Evolutionary conservation across 148 eudicot species (phyloP).

Genomic region (Spergularia marina): DNA sequence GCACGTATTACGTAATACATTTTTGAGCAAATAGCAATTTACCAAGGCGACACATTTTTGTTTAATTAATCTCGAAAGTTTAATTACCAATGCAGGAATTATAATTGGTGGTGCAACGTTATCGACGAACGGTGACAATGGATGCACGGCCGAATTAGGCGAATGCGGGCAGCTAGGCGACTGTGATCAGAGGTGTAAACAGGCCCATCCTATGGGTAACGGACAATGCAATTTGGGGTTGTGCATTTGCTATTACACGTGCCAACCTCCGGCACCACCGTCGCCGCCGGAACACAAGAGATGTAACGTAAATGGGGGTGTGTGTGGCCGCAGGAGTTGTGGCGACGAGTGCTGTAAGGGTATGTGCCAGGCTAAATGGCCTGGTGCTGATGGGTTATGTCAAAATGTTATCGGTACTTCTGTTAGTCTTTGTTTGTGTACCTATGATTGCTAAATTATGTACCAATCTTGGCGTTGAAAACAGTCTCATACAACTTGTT

Average conservation of each 20-base stretch:
- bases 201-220: background rate
- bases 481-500: too few relatives aligned
- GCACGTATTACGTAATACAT: too few relatives aligned
- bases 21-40: too few relatives aligned
- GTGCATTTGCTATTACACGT: background rate
- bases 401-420: background rate
- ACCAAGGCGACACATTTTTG: too few relatives aligned
- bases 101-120: background rate
- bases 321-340: background rate
- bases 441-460: constrained; percentile 1
- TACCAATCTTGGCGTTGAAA: too few relatives aligned
- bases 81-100: background rate
- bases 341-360: constrained; percentile 2
- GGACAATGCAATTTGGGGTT: background rate
- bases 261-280: background rate
- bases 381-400: background rate
- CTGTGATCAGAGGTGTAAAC: constrained; percentile 6
- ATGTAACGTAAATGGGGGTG: background rate
- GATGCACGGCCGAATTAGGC: background rate
- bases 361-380: background rate
- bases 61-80: background rate
- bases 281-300: background rate
- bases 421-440: background rate
- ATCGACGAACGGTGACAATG: background rate
- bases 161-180: background rate